A percentile compares a stretch with the other conserved stretches of the same genome.
Evolutionary conservation across 2,329 filamentous ascomycete species (phyloP).

Genomic region (Thelonectria blattea): DNA sequence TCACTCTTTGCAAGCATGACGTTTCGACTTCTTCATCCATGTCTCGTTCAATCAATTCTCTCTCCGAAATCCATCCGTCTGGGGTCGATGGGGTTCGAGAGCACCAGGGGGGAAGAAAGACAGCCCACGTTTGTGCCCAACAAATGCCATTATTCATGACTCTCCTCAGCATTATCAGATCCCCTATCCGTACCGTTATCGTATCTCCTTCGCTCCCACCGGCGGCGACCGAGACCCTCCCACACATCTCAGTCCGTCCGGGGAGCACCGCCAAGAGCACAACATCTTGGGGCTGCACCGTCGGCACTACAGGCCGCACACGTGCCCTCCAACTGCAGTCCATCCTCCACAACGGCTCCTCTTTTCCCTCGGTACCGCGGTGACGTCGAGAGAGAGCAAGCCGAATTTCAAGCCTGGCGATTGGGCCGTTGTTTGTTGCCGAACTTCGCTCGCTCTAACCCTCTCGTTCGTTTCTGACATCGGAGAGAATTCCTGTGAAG

Average conservation of each 20-base stretch:
- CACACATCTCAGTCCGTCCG: background rate
- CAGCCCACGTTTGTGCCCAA: background rate
- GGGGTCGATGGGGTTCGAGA: background rate
- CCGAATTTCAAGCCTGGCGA: constrained; percentile 1
- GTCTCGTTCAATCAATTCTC: too few relatives aligned
- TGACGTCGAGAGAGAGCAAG: background rate
- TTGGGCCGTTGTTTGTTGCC: constrained; percentile 11
- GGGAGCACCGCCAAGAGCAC: constrained; percentile 14
- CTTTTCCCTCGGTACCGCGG: background rate
- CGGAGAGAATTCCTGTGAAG: constrained; percentile 13
- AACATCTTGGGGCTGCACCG: constrained; percentile 2
- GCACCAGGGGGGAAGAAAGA: background rate
- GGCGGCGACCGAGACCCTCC: constrained; percentile 12
- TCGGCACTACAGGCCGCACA: constrained; percentile 4
- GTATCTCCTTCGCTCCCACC: background rate
- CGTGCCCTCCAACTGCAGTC: constrained; percentile 9
- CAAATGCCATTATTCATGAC: background rate
- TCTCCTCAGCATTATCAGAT: background rate
- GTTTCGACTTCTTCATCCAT: constrained; percentile 5
- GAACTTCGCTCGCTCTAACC: constrained; percentile 16
- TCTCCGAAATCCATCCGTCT: background rate
- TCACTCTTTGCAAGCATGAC: constrained; percentile 15
- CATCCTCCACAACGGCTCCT: background rate
- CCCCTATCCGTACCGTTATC: too few relatives aligned
- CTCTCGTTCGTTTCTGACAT: constrained; percentile 1